Evolutionary conservation across 331 rosid species (phyloP).

Genomic region (Dryas integrifolia): DNA sequence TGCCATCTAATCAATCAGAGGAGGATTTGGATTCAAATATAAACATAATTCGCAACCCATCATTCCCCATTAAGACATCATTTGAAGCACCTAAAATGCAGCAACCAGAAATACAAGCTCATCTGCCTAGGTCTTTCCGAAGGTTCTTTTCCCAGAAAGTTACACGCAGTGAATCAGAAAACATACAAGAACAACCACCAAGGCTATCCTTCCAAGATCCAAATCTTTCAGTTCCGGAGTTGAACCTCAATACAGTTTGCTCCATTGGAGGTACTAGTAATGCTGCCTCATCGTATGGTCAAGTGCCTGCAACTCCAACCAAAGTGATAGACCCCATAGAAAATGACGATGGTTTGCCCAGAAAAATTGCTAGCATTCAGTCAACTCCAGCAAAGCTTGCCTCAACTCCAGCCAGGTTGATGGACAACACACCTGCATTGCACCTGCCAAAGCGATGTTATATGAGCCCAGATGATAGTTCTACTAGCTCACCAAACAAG

Average conservation of each 20-base stretch:
- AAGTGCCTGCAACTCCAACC: constrained; percentile 41
- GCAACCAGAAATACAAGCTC: constrained; percentile 43
- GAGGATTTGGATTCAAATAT: constrained; percentile 12
- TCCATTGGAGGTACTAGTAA: constrained; percentile 21
- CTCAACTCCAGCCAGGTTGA: constrained; percentile 52
- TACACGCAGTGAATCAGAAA: constrained; percentile 20
- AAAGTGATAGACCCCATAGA: constrained; percentile 27
- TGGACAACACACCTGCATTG: constrained; percentile 55
- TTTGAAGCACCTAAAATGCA: constrained; percentile 27
- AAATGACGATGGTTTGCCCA: constrained; percentile 25
- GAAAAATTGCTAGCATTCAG: constrained; percentile 9
- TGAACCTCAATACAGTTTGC: constrained; percentile 14
- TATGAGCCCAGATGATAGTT: constrained; percentile 51
- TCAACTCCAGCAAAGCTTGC: constrained; percentile 56
- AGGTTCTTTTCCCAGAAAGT: constrained; percentile 42
- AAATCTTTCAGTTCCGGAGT: constrained; percentile 25
- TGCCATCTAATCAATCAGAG: constrained; percentile 5
- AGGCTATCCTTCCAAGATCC: constrained; percentile 20
- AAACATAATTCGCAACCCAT: constrained; percentile 5
- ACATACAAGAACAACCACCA: constrained; percentile 1
- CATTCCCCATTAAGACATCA: constrained; percentile 21
- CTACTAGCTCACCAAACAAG: constrained; percentile 36
- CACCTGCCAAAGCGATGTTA: constrained; percentile 46
- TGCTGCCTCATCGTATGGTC: constrained; percentile 9
- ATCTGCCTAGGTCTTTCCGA: constrained; percentile 44